Evolutionary conservation across 2,329 filamentous ascomycete genomes (phyloP).

Genomic region (Alternaria ethzedia): DNA sequence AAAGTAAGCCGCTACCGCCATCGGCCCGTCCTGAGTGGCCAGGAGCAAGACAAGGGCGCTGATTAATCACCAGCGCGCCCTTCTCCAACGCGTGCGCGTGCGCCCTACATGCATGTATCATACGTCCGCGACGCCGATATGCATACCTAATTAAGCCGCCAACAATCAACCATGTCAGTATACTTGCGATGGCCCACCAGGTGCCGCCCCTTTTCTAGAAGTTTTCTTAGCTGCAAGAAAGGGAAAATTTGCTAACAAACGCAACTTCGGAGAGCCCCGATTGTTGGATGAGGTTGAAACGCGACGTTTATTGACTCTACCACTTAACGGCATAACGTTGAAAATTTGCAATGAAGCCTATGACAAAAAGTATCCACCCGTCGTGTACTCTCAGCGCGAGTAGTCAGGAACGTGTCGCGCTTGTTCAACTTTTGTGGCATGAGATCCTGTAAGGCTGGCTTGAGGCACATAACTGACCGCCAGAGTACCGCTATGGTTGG

Average conservation of each 20-base stretch:
- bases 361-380: constrained; percentile 33
- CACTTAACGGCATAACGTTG: constrained; percentile 28
- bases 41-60: constrained; percentile 8
- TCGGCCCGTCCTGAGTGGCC: constrained; percentile 20
- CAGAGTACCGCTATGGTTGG: neutral
- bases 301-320: constrained; percentile 23
- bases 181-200: neutral
- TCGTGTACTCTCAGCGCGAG: constrained; percentile 17
- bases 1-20: constrained; percentile 16
- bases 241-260: constrained; percentile 14
- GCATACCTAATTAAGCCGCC: constrained; percentile 7
- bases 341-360: constrained; percentile 30
- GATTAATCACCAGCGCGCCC: constrained; percentile 25
- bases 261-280: constrained; percentile 20
- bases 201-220: neutral
- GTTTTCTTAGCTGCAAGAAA: neutral
- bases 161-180: neutral
- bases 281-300: constrained; percentile 11
- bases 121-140: constrained; percentile 1
- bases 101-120: constrained; percentile 19
- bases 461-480: neutral
- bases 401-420: constrained; percentile 7
- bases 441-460: neutral
- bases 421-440: neutral
- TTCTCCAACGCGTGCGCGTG: constrained; percentile 9